Base-by-base conservation (phyloP, 2,329 filamentous ascomycete genomes). In the Penicillium crustosum region DNA sequence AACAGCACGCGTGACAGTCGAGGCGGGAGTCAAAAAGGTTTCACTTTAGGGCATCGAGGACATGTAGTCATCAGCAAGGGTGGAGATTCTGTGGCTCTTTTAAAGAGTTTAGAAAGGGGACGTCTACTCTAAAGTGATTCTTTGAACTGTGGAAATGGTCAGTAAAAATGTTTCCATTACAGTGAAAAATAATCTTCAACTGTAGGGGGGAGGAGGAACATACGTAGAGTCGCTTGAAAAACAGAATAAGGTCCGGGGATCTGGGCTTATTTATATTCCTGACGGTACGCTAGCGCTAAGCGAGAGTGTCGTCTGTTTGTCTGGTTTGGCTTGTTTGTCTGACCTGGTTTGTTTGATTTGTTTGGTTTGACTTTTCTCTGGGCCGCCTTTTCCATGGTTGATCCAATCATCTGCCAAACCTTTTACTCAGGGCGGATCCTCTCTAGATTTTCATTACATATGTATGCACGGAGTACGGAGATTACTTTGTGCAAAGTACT, bases 71-170 rank as follows among this genome's bases (percentile, higher is more conserved):
- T 95, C 91, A 90, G 89, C 90, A 90, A 91, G 90, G 89, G 87
- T 93, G 86, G 86, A 86, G 85, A 82, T 81, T 91, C 89, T 93
- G 89, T 91, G 86, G 90, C 92, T 96, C 83, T 83, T 89, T 85
- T 92, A 84, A 86, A 86, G 86, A 93, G 89, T 87, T 91, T 89
- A 94, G 90, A 91, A 87, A 84, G 83, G 84, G 89, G 73, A 92
- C 87, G 87, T 90, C 84, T 88, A 93, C 91, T 96, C 92, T 93
- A 96, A 96, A 95, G 90, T 91, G 90, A 93, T 93, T 93, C 90
- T 91, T 78, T 79, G 77, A 78, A 79, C 76, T 78, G 71, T 71
- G 75, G 64, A 64, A 66, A 68, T 56, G 53, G 60, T 70, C 64
- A 64, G 64, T 59, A 61, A 56, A 36, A 48, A 13, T 6, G 58